Base-by-base conservation (phyloP, 805 yeast genomes). In the Starmerella kuoi region DNA sequence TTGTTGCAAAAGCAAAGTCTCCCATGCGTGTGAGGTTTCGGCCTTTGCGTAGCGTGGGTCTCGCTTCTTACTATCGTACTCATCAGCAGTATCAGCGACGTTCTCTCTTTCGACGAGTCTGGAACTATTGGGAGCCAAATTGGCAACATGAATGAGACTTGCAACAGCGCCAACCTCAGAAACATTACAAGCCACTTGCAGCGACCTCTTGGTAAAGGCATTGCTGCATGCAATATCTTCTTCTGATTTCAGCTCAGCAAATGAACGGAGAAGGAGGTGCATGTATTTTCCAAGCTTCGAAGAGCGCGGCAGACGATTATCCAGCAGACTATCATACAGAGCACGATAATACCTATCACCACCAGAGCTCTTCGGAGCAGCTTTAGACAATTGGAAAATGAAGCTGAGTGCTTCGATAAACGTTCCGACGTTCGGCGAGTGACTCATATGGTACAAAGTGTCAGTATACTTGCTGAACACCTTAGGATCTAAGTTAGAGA, bases 21-120 rank as follows among this genome's bases (percentile, higher is more conserved):
- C 98, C 96, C 96, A 91, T 38, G 88, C 61, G 2, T 88, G 77
- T 0, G 95, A 68, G 37, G 69, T 71, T 34, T 76, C 77, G 4
- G 96, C 96, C 58, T 83, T 72, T n/a, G 96, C 84, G 58, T 62
- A 85, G 50, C 73, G 70, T n/a, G 98, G 98, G 58, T 91, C 97
- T 60, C 97, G 76, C 57, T 83, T 84, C 55, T 76, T 76, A 27
- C 93, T 75, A 61, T 91, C 96, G 58, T 91, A 91, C 11, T 44
- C 38, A 9, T 48, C 51, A 4, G 18, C 31, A 24, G 31, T 24
- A 7, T 18, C 31, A 20, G 21, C 37, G 2, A 17, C 17, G 2
- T 23, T 19, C 9, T 27, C 23, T 9, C 31, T 83, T 55, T 75
- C 67, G 43, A 91, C 61, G 52, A 91, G 67, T 55, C 61, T 83